Conservation (phyloP, 257 asterid genomes). For the Rubia yunnanensis region DNA sequence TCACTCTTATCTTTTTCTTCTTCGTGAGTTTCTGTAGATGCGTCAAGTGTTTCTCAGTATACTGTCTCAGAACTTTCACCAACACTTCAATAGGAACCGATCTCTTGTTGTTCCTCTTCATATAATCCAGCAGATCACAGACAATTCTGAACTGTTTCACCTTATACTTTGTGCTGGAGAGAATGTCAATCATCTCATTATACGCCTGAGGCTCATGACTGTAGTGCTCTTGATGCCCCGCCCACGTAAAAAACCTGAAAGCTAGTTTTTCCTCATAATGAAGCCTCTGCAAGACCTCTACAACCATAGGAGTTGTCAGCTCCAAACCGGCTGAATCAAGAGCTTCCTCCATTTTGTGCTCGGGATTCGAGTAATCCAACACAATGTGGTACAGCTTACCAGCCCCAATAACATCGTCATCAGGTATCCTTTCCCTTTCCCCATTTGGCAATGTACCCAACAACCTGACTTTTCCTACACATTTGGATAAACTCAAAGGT, state of each 20-base stretch:
- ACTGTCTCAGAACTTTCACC: constrained; percentile 50
- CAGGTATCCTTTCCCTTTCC: constrained; percentile 22
- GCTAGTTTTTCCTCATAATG: constrained; percentile 33
- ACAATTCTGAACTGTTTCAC: constrained; percentile 77
- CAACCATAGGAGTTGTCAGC: constrained; percentile 61
- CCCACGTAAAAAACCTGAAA: constrained; percentile 1
- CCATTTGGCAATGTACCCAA: constrained; percentile 33
- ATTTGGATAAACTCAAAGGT: constrained; percentile 8
- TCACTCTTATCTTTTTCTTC: constrained; percentile 84
- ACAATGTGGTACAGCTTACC: constrained; percentile 51
- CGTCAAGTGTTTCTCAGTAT: constrained; percentile 71
- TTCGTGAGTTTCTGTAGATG: constrained; percentile 78
- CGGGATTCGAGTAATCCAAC: constrained; percentile 52
- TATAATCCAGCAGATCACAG: constrained; percentile 80
- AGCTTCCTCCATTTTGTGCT: constrained; percentile 67
- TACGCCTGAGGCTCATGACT: constrained; percentile 67
- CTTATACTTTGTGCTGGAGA: constrained; percentile 81
- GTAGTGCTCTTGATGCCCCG: constrained; percentile 58
- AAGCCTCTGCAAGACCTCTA: constrained; percentile 57
- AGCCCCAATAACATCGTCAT: constrained; percentile 17
- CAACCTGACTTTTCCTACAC: constrained; percentile 17
- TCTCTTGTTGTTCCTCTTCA: constrained; percentile 55
- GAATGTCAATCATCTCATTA: constrained; percentile 69
- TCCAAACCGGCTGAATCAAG: constrained; percentile 49
- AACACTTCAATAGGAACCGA: constrained; percentile 64